Evolutionary conservation across 208 protist genomes (phyloP), one percentile per base, ranked within the genome.

Genomic region (Zelonia costaricensis): DNA sequence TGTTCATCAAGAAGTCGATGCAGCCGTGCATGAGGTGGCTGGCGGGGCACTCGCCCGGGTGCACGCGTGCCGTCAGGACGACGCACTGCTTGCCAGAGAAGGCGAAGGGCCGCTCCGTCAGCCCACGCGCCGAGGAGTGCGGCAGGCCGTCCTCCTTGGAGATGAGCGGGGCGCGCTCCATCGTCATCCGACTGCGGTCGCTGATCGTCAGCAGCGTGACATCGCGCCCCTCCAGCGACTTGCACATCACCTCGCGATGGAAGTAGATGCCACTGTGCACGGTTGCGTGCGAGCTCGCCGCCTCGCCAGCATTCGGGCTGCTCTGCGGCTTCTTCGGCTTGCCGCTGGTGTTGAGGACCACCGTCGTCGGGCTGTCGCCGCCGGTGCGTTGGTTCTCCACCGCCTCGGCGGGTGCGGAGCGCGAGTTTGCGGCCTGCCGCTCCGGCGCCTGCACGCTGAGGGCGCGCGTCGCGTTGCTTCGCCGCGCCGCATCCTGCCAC

Each of bases 1-100:
- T 33, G 49, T 86, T 75, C 55, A 91, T 33, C 13, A 92, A 80
- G 52, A 92, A 98, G 18, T 98, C 91, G 36, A 98, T 86, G 44
- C 82, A 79, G 39, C 96, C 96, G 59, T 98, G 92, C 87, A 97
- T 94, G 47, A 98, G 91, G 70, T 93, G 92, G 46, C 86, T 96
- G 25, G 84, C 90, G 3, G 92, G 81, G 51, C 82, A 92, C 63
- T 98, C 96, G 9, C 96, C 96, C 3, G 96, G 88, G 69, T 98
- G 96, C 38, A 98, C 95, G 18, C 96, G 80, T 9, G 95, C 82
- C 4, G 93, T 81, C 12, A 97, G 84, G 51, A 93, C 82, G 16
- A 93, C 91, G 62, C 74, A 87, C 35, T 71, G 71, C 62, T 94
- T 93, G 39, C 73, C 76, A 4, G 70, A 33, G 62, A 94, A 93